Base-by-base conservation (phyloP, 2,329 filamentous ascomycete genomes). In the Fulvia fulva region DNA sequence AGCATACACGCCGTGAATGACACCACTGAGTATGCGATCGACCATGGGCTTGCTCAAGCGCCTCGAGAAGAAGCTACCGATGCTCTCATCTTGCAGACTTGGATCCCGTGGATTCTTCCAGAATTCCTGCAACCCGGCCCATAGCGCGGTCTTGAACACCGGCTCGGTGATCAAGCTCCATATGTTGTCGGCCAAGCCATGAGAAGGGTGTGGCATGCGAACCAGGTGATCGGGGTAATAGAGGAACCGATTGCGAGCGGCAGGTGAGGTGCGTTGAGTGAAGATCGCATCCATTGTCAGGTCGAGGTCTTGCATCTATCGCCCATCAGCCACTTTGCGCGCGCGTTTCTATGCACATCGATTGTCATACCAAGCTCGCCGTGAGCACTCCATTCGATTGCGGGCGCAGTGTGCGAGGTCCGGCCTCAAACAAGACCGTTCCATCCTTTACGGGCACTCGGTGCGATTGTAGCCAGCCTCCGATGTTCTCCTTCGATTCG, bases 161-260 rank as follows among this genome's bases (percentile, higher is more conserved):
- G 86, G 81, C 66, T 89, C 80, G 0, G 70, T 75, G 54, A 62
- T 49, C 8, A 71, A n/a, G 21, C 51, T 69, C 60, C 62, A 67
- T 3, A 71, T 34, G 41, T 65, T 67, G 26, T 68, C 63, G 22
- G 62, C 57, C 12, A 70, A 26, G 30, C 69, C 68, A 19, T 81
- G 67, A 2, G 68, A 65, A 4, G 71, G 78, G 8, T 75, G 75
- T 7, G 86, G 85, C 68, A 89, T 74, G 23, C 80, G 79, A 54
- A 91, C 87, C 28, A 94, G 82, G 68, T 87, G 89, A 71, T 96
- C 89, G 1, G 90, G 90, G 69, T 95, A 96, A 80, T 94, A 97
- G 59, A 97, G 79, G 74, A 87, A 97, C 61, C 91, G 88, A 70
- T 87, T 87, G 55, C 72, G 73, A 9, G 85, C 78, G 54, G 80